phyloP scores from a whole-genome alignment of 495 filamentous ascomycete species.

The Hyaloscypha finlandica region DNA sequence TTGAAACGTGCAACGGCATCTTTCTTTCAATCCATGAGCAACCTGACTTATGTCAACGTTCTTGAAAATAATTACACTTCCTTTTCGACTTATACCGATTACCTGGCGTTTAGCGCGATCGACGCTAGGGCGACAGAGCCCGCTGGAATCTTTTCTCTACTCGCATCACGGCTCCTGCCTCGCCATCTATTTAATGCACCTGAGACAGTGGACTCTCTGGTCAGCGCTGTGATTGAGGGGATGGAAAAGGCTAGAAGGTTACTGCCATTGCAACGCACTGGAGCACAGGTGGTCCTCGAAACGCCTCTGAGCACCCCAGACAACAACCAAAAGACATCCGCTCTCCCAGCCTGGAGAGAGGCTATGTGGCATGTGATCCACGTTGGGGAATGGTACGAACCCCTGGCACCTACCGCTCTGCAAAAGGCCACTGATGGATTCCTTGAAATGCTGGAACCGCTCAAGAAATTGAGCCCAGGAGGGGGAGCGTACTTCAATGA shows the following conservation, averaged over 20 bases:
- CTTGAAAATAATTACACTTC: neutral
- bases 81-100: neutral
- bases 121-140: slow-evolving; percentile 13
- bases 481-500: slow-evolving; percentile 51
- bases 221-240: neutral
- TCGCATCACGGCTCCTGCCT: slow-evolving; percentile 32
- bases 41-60: neutral
- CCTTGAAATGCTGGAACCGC: slow-evolving; percentile 5
- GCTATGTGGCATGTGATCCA: slow-evolving; percentile 54
- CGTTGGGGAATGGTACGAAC: slow-evolving; percentile 9
- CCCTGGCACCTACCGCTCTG: neutral
- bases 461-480: slow-evolving; percentile 17
- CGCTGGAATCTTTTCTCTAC: slow-evolving; percentile 30
- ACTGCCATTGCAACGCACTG: neutral
- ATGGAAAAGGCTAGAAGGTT: neutral
- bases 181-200: slow-evolving; percentile 29
- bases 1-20: slow-evolving; percentile 22
- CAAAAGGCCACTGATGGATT: neutral
- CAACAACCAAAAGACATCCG: slow-evolving; percentile 26
- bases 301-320: slow-evolving; percentile 26
- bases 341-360: slow-evolving; percentile 56
- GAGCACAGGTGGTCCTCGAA: slow-evolving; percentile 6
- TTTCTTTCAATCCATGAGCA: slow-evolving; percentile 5
- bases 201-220: slow-evolving; percentile 23
- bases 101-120: slow-evolving; percentile 5